Base-by-base conservation (phyloP, 2,329 filamentous ascomycete genomes). In the Fusarium pininemorale region DNA sequence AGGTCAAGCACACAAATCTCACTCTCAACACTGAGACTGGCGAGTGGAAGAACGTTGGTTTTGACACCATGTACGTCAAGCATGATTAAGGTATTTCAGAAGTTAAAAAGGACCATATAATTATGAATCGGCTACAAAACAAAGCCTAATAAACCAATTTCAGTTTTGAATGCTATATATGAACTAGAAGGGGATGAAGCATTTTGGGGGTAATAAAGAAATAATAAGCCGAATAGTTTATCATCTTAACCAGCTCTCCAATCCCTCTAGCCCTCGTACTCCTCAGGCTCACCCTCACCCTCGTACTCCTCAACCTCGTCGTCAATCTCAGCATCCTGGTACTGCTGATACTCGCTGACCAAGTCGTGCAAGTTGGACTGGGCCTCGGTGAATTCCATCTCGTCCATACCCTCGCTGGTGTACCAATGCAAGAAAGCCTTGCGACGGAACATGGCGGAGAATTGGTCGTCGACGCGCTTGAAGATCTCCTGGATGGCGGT, bases 341-440 rank as follows among this genome's bases (percentile, higher is more conserved):
- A 99, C 87, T 99, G 96, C 91, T 98, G 96, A 90, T 99, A 99
- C 87, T 99, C 96, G 73, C 94, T 97, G 80, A 99, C 95, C 84
- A 99, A 89, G 86, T 99, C 96, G 90, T 99, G 98, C 96, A 99
- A 98, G 90, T 99, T 99, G 88, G 94, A 97, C 92, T 99, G 96
- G 80, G 96, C 96, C 91, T 99, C 96, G 83, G 96, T 99, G 90
- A 99, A 99, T 89, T 99, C 96, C 96, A 98, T 98, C 92, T 98
- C 96, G 88, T 99, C 96, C 96, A 99, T 99, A 88, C 96, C 96
- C 91, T 99, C 96, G 83, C 95, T 95, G 91, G 96, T 99, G 90
- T 98, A 99, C 96, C 96, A 99, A 90, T 98, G 96, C 91, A 99
- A 94, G 94, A 99, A 99, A 91, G 96, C 96, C 94, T 98, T 99